Percentiles rank a stretch among this genome's conserved stretches.
phyloP scores from a whole-genome alignment of 352 stramenopile species.

The Pilasporangium apinafurcum region DNA sequence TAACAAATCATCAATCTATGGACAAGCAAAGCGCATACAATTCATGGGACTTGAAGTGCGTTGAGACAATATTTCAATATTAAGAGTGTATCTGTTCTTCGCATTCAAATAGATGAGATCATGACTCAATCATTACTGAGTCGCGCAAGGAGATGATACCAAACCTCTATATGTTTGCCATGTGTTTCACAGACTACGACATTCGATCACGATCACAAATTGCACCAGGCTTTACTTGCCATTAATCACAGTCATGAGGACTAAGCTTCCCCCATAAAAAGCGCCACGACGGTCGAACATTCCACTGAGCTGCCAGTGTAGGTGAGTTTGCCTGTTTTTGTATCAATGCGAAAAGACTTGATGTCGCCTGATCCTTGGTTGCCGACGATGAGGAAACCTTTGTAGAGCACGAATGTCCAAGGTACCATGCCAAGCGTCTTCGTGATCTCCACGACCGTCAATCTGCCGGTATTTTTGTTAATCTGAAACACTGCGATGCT shows the following conservation, averaged over 20 bases:
- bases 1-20: too few relatives aligned
- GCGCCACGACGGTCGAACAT: constrained; percentile 8
- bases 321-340: constrained; percentile 6
- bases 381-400: constrained; percentile 10
- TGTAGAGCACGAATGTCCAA: constrained; percentile 9
- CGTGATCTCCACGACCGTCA: constrained; percentile 5
- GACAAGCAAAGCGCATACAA: too few relatives aligned
- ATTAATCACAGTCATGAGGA: constrained; percentile 15
- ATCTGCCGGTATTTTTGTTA: neutral
- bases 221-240: too few relatives aligned
- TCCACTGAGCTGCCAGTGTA: constrained; percentile 1
- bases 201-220: too few relatives aligned
- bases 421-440: constrained; percentile 5
- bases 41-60: too few relatives aligned
- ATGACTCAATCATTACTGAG: too few relatives aligned
- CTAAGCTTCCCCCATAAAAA: constrained; percentile 1
- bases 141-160: too few relatives aligned
- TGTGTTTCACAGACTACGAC: too few relatives aligned
- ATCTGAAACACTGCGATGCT: constrained; percentile 57
- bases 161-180: too few relatives aligned
- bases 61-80: too few relatives aligned
- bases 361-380: constrained; percentile 18
- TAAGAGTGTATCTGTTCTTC: too few relatives aligned
- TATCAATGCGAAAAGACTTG: constrained; percentile 8
- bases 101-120: too few relatives aligned